Evolutionary conservation across 2,329 filamentous ascomycete genomes (phyloP).

Genomic region (Nemania serpens): DNA sequence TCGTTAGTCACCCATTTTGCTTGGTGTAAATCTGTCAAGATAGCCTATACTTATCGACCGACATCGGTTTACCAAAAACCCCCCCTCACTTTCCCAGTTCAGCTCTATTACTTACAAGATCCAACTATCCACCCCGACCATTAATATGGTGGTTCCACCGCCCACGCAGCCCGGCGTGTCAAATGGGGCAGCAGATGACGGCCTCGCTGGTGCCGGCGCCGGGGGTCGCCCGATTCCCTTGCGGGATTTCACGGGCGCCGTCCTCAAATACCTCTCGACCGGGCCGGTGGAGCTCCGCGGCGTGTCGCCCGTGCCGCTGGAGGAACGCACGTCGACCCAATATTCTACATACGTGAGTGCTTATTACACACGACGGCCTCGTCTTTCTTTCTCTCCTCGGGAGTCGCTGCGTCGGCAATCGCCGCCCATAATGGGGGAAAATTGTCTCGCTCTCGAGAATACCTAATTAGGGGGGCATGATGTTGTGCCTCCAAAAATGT

Average conservation of each 20-base stretch:
- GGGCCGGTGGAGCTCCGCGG: conserved; percentile 35
- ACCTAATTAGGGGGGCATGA: no score
- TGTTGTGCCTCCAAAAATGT: no score
- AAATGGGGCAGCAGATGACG: not conserved
- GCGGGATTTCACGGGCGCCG: not conserved
- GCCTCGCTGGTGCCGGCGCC: not conserved
- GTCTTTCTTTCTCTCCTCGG: not conserved
- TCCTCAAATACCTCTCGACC: conserved; percentile 4
- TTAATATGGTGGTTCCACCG: not conserved
- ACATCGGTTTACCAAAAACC: no score
- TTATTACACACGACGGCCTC: conserved; percentile 28
- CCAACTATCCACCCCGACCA: not conserved
- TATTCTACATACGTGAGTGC: conserved; percentile 37
- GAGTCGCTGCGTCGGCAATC: not conserved
- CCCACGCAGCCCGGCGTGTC: not conserved
- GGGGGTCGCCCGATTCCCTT: not conserved
- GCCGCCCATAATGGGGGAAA: no score
- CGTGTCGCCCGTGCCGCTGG: conserved; percentile 37
- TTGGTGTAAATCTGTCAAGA: no score
- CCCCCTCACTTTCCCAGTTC: no score
- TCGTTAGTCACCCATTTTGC: no score
- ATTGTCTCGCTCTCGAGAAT: no score
- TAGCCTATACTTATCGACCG: no score
- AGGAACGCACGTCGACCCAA: conserved; percentile 38
- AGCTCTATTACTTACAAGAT: not conserved